These are phyloP conservation scores for Kurtzmaniella quercitrusa DNA, from an alignment of 1,139 yeast genomes.

Conservation along the genomic window DNA sequence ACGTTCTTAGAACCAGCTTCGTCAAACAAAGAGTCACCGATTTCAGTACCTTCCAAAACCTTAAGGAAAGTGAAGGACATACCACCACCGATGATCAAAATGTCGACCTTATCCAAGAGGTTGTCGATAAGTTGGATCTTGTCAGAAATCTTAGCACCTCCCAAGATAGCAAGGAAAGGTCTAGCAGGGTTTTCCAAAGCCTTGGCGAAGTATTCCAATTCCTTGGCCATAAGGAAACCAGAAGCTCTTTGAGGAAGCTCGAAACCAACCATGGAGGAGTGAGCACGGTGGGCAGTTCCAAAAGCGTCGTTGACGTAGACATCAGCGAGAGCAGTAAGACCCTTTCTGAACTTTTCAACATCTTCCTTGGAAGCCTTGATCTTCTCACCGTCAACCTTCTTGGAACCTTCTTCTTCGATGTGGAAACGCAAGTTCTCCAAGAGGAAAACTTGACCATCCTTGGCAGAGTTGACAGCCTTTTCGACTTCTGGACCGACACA, in stretches of 20 bases:
- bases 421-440: slow-evolving; percentile 97
- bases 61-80: slow-evolving; percentile 98
- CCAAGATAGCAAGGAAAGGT: slow-evolving; percentile 95
- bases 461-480: slow-evolving; percentile 63
- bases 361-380: slow-evolving; percentile 81
- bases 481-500: slow-evolving; percentile 88
- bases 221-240: slow-evolving; percentile 96
- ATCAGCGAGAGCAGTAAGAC: slow-evolving; percentile 86
- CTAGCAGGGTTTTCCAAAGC: slow-evolving; percentile 95
- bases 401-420: slow-evolving; percentile 91
- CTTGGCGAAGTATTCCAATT: slow-evolving; percentile 92
- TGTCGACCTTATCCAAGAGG: slow-evolving; percentile 89
- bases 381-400: slow-evolving; percentile 82
- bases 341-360: slow-evolving; percentile 80
- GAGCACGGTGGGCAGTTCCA: slow-evolving; percentile 99
- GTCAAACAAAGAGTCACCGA: slow-evolving; percentile 88
- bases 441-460: slow-evolving; percentile 69
- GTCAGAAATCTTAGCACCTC: slow-evolving; percentile 98
- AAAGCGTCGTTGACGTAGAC: slow-evolving; percentile 96
- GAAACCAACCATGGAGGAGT: slow-evolving; percentile 96
- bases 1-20: slow-evolving; percentile 92
- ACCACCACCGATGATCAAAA: slow-evolving; percentile 95
- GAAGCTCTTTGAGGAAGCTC: slow-evolving; percentile 92
- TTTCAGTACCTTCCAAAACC: slow-evolving; percentile 75
- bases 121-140: slow-evolving; percentile 97